A percentile compares a stretch with the other conserved stretches of the same genome.
These are phyloP conservation scores for Cercospora citrullina DNA, from an alignment of 2,329 filamentous ascomycete species.

Conservation along the genomic window DNA sequence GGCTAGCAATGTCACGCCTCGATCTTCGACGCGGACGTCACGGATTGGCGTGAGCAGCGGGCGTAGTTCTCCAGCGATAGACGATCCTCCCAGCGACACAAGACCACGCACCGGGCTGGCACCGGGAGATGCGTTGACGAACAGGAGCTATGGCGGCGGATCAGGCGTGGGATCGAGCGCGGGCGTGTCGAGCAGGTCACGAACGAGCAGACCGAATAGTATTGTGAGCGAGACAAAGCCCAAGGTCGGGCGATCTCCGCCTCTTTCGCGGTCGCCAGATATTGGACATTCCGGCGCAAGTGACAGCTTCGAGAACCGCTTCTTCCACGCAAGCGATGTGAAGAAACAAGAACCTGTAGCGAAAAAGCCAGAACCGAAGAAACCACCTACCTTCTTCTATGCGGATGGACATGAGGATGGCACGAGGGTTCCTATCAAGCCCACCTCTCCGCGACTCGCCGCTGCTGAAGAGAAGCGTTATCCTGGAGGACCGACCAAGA, in stretches of 20 bases:
- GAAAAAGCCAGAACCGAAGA: conserved; percentile 44
- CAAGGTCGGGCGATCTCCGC: conserved; percentile 31
- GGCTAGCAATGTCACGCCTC: conserved; percentile 69
- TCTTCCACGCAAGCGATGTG: conserved; percentile 88
- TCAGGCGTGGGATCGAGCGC: conserved; percentile 18
- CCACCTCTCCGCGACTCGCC: conserved; percentile 42
- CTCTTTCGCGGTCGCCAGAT: conserved; percentile 40
- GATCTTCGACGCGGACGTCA: conserved; percentile 71
- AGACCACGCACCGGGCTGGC: conserved; percentile 17
- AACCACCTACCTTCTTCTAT: conserved; percentile 53
- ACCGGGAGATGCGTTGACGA: conserved; percentile 16
- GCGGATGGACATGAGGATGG: conserved; percentile 52
- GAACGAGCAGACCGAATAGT: conserved; percentile 41
- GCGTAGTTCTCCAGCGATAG: conserved; percentile 54
- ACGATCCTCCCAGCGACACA: conserved; percentile 23
- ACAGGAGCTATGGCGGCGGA: conserved; percentile 24
- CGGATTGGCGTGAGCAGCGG: conserved; percentile 59
- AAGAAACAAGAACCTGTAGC: conserved; percentile 36
- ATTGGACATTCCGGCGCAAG: conserved; percentile 18
- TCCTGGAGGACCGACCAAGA: conserved; percentile 27
- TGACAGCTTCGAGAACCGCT: conserved; percentile 59
- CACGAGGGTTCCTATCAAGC: conserved; percentile 40
- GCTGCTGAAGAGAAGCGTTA: conserved; percentile 31
- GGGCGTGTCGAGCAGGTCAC: conserved; percentile 13
- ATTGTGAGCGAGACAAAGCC: conserved; percentile 36